Evolutionary conservation across 306 rosid species (phyloP), one percentile per base, ranked within the genome.

Genomic region (Prunus fruticosa): DNA sequence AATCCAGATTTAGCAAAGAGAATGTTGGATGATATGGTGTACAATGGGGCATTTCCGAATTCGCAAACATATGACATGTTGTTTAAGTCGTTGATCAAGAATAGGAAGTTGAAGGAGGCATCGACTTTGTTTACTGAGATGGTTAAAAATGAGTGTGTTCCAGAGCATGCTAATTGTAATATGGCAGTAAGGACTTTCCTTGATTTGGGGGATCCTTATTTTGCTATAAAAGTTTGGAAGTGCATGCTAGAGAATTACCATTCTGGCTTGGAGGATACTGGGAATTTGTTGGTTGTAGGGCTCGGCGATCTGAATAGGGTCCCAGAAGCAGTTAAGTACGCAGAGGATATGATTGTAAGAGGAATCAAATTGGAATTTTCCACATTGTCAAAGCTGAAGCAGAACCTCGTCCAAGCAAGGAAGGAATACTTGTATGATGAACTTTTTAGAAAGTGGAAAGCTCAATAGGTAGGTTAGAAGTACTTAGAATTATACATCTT

Each of bases 241-340:
- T 87, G 81, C 47, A 15, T 89, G 85, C 58, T 80, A 13, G 87
- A 87, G 75, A 83, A 84, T 82, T 83, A 78, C 64, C 38, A 34
- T 13, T 71, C 83, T 52, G 86, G 80, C 75, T 74, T 87, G 50
- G 92, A 91, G 80, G 87, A 84, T 51, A 76, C 85, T 0, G 91
- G 84, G 0, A 89, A 89, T 80, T 20, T 78, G 16, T 65, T 91
- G 73, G 81, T 91, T 52, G 34, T 52, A 51, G 88, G 89, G 74
- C 89, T 91, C 30, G 60, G 72, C 3, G 86, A 89, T 78, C 74
- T 78, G 45, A 73, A 68, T 76, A 87, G 89, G 84, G 66, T 83
- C 2, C 88, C 87, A 0, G 94, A 91, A 77, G 94, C 93, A 0
- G 91, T 89, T 69, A 91, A 89, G 85, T 89, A 89, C 78, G 89